Percentiles rank a stretch among this genome's conserved stretches.
These are phyloP conservation scores for Endocladia muricata DNA, from an alignment of 31 red algal genomes.

Conservation along the genomic window DNA sequence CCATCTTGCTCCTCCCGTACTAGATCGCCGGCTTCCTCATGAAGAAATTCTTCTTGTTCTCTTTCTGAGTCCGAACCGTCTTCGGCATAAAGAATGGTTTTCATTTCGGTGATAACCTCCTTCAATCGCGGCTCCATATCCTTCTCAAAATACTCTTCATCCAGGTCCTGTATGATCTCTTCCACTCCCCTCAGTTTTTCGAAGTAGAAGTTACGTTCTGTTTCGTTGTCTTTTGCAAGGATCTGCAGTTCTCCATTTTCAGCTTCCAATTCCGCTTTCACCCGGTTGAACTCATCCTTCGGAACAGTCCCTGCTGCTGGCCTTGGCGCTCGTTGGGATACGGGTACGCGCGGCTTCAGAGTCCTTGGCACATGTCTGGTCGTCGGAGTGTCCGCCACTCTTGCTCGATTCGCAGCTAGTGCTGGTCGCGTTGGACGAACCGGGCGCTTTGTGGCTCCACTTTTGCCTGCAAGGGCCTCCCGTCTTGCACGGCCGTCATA, in stretches of 20 bases:
- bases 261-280: constrained; percentile 33
- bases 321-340: background rate
- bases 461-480: constrained; percentile 5
- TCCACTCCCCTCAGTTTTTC: constrained; percentile 87
- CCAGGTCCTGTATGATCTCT: constrained; percentile 64
- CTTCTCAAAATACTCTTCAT: constrained; percentile 24
- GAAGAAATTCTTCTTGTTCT: too few relatives aligned
- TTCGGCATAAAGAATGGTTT: constrained; percentile 60
- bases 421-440: too few relatives aligned
- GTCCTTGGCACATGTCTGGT: background rate
- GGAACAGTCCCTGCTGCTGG: background rate
- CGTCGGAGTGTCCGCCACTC: background rate
- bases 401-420: constrained; percentile 8
- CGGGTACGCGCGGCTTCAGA: background rate
- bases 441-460: background rate
- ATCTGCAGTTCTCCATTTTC: constrained; percentile 58
- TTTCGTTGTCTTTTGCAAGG: constrained; percentile 48
- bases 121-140: constrained; percentile 6
- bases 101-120: constrained; percentile 24
- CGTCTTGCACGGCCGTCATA: constrained; percentile 46
- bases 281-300: background rate
- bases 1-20: too few relatives aligned
- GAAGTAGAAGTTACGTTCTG: constrained; percentile 93
- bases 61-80: constrained; percentile 15
- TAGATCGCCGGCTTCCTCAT: too few relatives aligned